Evolutionary conservation across 2,329 filamentous ascomycete species (phyloP).

Genomic region (Fusarium secorum): DNA sequence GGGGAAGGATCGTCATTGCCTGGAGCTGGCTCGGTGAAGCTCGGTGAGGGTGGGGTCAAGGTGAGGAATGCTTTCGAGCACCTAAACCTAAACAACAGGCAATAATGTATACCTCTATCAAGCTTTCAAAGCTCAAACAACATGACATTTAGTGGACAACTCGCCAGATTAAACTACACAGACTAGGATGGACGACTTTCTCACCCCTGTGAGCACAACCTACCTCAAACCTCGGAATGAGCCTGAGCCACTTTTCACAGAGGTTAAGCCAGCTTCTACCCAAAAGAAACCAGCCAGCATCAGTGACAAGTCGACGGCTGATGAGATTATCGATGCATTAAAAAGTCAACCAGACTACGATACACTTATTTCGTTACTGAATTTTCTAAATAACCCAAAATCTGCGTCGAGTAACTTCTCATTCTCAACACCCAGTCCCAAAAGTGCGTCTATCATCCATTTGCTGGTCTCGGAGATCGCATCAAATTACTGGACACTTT

Average conservation of each 20-base stretch:
- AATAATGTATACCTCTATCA: not conserved
- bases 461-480: constrained; percentile 76
- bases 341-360: constrained; percentile 69
- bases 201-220: constrained; percentile 62
- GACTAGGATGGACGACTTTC: constrained; percentile 61
- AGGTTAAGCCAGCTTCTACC: constrained; percentile 43
- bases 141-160: not conserved
- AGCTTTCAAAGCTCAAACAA: not conserved
- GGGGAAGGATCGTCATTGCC: constrained; percentile 34
- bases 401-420: constrained; percentile 32
- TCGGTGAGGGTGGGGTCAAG: constrained; percentile 48
- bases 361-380: constrained; percentile 60
- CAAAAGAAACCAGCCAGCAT: not conserved
- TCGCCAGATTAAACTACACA: not conserved
- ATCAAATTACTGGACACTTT: constrained; percentile 80
- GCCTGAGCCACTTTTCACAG: constrained; percentile 50
- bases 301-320: constrained; percentile 43
- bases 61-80: not conserved
- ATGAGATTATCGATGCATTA: constrained; percentile 67
- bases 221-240: constrained; percentile 52
- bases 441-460: constrained; percentile 78
- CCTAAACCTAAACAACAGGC: not conserved
- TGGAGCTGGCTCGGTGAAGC: constrained; percentile 41
- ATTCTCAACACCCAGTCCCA: constrained; percentile 62
- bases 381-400: constrained; percentile 55